A percentile compares a stretch with the other conserved stretches of the same genome.
Evolutionary conservation across 2,329 filamentous ascomycete genomes (phyloP).

Genomic region (Onygena corvina): DNA sequence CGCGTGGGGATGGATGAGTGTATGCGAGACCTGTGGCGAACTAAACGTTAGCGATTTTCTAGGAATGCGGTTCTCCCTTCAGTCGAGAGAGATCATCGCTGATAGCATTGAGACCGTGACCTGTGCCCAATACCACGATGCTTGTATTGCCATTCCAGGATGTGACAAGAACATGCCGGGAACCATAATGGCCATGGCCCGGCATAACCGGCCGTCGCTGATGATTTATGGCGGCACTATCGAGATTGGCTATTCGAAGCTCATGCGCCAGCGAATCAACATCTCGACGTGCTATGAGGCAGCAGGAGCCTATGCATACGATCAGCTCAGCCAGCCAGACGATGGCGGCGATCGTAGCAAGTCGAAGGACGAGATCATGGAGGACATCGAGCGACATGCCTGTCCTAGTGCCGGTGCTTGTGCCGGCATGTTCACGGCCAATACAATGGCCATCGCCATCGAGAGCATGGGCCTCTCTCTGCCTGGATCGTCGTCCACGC

Average conservation of each 20-base stretch:
- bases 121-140: slow-evolving; percentile 83
- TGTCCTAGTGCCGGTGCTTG: slow-evolving; percentile 72
- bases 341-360: slow-evolving; percentile 52
- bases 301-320: slow-evolving; percentile 68
- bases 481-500: slow-evolving; percentile 72
- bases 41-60: slow-evolving; percentile 9
- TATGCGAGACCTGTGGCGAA: background rate
- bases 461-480: slow-evolving; percentile 77
- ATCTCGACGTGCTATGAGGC: slow-evolving; percentile 83
- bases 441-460: slow-evolving; percentile 84
- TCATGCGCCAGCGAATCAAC: slow-evolving; percentile 70
- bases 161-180: slow-evolving; percentile 99
- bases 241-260: slow-evolving; percentile 66
- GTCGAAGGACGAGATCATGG: slow-evolving; percentile 64
- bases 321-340: slow-evolving; percentile 57
- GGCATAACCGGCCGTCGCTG: slow-evolving; percentile 81
- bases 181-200: slow-evolving; percentile 75
- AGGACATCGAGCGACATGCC: slow-evolving; percentile 67
- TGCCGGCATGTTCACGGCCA: slow-evolving; percentile 89
- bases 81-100: slow-evolving; percentile 82
- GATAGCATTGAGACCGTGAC: slow-evolving; percentile 91
- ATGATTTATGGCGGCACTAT: slow-evolving; percentile 96
- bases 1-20: background rate
- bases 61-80: slow-evolving; percentile 91
- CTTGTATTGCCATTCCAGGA: slow-evolving; percentile 82